These are phyloP conservation scores for Hortaea werneckii DNA, from an alignment of 2,329 filamentous ascomycete genomes.

Conservation along the genomic window DNA sequence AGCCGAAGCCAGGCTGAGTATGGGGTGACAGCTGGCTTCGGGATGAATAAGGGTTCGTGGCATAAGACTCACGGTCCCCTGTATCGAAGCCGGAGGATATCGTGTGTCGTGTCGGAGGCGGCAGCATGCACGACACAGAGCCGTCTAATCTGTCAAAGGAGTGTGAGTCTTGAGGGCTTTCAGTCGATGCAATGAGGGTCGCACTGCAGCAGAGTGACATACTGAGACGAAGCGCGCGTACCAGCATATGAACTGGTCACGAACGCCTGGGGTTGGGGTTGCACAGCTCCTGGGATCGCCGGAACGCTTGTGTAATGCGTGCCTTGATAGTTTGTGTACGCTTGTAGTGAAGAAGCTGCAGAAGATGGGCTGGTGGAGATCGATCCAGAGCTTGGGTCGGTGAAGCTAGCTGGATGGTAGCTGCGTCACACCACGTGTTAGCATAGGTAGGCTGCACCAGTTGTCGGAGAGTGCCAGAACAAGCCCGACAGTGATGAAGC, in stretches of 20 bases:
- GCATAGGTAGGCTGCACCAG: not conserved
- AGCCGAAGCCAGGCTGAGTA: slow-evolving; percentile 17
- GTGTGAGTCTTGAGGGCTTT: slow-evolving; percentile 13
- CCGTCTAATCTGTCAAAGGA: slow-evolving; percentile 19
- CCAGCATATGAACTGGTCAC: slow-evolving; percentile 29
- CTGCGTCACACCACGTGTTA: slow-evolving; percentile 25
- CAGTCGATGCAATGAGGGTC: slow-evolving; percentile 3
- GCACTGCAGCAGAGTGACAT: slow-evolving; percentile 26
- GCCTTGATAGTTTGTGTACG: slow-evolving; percentile 28
- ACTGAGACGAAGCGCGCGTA: slow-evolving; percentile 34
- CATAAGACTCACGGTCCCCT: slow-evolving; percentile 19
- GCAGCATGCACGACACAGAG: slow-evolving; percentile 18
- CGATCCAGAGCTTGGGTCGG: slow-evolving; percentile 47
- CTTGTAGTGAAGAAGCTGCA: slow-evolving; percentile 39
- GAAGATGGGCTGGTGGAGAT: slow-evolving; percentile 44
- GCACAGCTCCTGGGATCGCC: slow-evolving; percentile 23
- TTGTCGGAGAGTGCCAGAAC: too few relatives aligned
- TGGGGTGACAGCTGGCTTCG: slow-evolving; percentile 19
- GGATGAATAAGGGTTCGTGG: slow-evolving; percentile 17
- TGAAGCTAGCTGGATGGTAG: slow-evolving; percentile 41
- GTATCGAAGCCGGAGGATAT: slow-evolving; percentile 16
- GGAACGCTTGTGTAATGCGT: slow-evolving; percentile 28
- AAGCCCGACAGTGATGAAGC: too few relatives aligned
- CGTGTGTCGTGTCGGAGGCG: slow-evolving; percentile 18
- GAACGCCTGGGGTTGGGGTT: slow-evolving; percentile 25